phyloP scores from a whole-genome alignment of 345 rosid genomes.

The Ceriops tagal region DNA sequence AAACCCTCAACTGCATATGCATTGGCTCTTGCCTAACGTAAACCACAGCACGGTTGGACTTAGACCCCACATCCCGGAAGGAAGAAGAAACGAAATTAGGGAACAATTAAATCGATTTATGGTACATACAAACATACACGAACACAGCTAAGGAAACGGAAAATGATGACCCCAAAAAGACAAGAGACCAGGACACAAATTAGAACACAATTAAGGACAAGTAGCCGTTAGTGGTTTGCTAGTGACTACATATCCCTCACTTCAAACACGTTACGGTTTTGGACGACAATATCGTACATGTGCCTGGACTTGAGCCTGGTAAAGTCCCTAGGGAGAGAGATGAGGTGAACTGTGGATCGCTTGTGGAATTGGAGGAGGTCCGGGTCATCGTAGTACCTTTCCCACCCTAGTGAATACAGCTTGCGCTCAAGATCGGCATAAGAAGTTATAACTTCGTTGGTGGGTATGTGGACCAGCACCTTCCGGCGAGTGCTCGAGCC shows the following conservation, averaged over 20 bases:
- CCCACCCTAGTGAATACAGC: slow-evolving; percentile 73
- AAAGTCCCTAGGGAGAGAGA: slow-evolving; percentile 75
- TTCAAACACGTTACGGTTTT: slow-evolving; percentile 63
- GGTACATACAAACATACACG: background rate
- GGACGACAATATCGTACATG: slow-evolving; percentile 84
- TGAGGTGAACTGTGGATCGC: slow-evolving; percentile 53
- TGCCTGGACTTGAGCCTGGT: slow-evolving; percentile 61
- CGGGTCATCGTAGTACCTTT: slow-evolving; percentile 64
- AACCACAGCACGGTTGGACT: background rate
- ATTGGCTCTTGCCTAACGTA: background rate
- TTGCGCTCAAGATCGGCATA: slow-evolving; percentile 54
- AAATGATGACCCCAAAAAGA: background rate
- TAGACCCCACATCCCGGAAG: slow-evolving; percentile 5
- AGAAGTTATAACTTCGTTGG: slow-evolving; percentile 58
- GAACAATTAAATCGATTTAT: background rate
- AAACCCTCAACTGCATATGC: background rate
- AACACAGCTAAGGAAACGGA: background rate
- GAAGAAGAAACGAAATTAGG: background rate
- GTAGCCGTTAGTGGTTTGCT: background rate
- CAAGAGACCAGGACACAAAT: background rate
- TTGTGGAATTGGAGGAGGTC: slow-evolving; percentile 73
- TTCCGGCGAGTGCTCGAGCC: slow-evolving; percentile 29
- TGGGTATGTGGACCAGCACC: slow-evolving; percentile 54
- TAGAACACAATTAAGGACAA: background rate
- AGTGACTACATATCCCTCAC: slow-evolving; percentile 48